Conservation (phyloP, 371 early-diverging fungal genomes). For the Amoeboaphelidium protococcarum region DNA sequence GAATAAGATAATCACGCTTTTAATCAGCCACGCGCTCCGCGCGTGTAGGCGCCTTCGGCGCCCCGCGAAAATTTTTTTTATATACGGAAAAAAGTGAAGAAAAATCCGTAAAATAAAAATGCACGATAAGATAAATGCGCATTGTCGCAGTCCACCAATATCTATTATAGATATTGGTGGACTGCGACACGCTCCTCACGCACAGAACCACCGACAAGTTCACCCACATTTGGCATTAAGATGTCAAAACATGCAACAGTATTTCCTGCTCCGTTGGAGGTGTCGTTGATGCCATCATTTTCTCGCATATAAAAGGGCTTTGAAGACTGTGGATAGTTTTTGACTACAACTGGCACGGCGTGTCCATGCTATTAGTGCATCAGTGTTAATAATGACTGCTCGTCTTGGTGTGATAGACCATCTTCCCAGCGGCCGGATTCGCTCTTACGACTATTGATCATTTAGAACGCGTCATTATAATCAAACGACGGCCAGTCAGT, state of each 20-base stretch:
- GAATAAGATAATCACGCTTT: too few species aligned
- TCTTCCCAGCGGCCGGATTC: neutral
- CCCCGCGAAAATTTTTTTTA: too few species aligned
- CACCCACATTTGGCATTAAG: slow-evolving; percentile 64
- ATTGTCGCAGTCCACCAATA: too few species aligned
- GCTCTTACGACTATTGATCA: too few species aligned
- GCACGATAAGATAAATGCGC: too few species aligned
- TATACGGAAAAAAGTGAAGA: too few species aligned
- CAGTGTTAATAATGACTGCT: neutral
- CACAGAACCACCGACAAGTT: slow-evolving; percentile 66
- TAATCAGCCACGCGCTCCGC: too few species aligned
- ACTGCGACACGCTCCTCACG: slow-evolving; percentile 61
- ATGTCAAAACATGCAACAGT: slow-evolving; percentile 70
- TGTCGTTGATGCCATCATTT: slow-evolving; percentile 11
- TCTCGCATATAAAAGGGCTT: slow-evolving; percentile 85
- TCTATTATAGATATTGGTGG: too few species aligned
- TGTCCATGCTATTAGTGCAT: slow-evolving; percentile 7
- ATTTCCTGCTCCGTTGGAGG: slow-evolving; percentile 9
- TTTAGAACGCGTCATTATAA: too few species aligned
- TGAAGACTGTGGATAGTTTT: slow-evolving; percentile 45
- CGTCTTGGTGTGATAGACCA: neutral
- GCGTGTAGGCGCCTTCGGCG: too few species aligned
- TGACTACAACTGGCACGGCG: slow-evolving; percentile 57
- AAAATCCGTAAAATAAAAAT: too few species aligned
- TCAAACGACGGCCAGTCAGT: too few species aligned